Conservation (phyloP, 805 yeast species). For the Cephaloascus fragrans region DNA sequence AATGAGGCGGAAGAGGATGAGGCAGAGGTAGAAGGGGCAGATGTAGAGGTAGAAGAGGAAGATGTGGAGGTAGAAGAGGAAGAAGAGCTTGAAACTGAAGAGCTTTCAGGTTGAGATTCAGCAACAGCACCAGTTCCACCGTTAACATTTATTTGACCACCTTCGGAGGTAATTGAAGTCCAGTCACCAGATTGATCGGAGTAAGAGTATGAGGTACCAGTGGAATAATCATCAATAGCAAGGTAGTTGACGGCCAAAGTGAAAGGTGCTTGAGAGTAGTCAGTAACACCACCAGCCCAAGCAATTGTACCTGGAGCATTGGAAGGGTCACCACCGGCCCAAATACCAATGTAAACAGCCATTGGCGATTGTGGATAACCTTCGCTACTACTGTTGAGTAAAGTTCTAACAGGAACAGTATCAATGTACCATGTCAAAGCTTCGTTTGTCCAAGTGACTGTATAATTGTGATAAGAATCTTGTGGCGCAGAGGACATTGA, state of each 20-base stretch:
- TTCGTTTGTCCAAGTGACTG: slow-evolving; percentile 75
- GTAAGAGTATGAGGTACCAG: slow-evolving; percentile 50
- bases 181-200: slow-evolving; percentile 47
- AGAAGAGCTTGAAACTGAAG: neutral
- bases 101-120: neutral
- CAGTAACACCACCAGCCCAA: slow-evolving; percentile 77
- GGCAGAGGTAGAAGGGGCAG: neutral
- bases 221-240: slow-evolving; percentile 59
- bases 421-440: slow-evolving; percentile 63
- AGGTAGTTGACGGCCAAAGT: slow-evolving; percentile 52
- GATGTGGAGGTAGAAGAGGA: neutral
- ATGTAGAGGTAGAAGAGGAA: neutral
- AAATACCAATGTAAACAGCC: slow-evolving; percentile 55
- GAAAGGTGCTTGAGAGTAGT: slow-evolving; percentile 59
- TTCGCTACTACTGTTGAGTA: slow-evolving; percentile 38
- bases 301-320: slow-evolving; percentile 61
- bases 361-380: slow-evolving; percentile 91
- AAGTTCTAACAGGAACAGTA: slow-evolving; percentile 57
- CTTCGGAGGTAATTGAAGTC: slow-evolving; percentile 46
- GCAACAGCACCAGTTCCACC: slow-evolving; percentile 43
- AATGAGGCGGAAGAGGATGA: neutral
- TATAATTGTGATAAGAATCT: slow-evolving; percentile 59
- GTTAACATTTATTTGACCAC: slow-evolving; percentile 51
- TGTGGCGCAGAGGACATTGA: slow-evolving; percentile 42
- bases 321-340: slow-evolving; percentile 77